Evolutionary conservation across 257 asterid genomes (phyloP), one percentile per base, ranked within the genome.

Genomic region (Galeopsis tetrahit): DNA sequence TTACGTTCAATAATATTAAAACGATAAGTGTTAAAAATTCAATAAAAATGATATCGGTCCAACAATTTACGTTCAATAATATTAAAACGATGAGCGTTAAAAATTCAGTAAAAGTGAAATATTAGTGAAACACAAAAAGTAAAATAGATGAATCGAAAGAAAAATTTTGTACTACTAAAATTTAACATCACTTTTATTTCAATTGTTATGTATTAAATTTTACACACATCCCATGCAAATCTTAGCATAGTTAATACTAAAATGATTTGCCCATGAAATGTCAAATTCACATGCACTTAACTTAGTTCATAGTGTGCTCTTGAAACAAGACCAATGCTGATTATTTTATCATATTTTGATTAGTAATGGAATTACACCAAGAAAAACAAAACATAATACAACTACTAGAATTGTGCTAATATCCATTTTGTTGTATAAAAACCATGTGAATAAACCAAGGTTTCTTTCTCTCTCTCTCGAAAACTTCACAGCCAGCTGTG

Each of bases 401-500:
- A n/a, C n/a, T n/a, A n/a, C n/a, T 39, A 72, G 40, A 69, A 69
- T 73, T 57, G 32, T 35, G 52, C 44, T 46, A 32, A 75, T 36
- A 59, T 60, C 11, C 73, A 69, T 44, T 68, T 61, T 15, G n/a
- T 43, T 60, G 68, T 42, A 64, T 61, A 35, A 40, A 72, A 80
- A 63, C 70, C 75, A 60, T 48, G 56, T 85, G 97, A 80, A 67
- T 62, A 82, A 81, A 79, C 73, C 91, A 68, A 84, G 77, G 87
- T 48, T 34, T 63, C 78, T 59, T 39, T 28, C 46, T 42, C 32
- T 42, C 64, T 17, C 83, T 84, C 96, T 89, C 76, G 96, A 69
- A 79, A 84, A 48, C 46, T 81, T 83, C 98, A 88, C 87, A 55
- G 42, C 85, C 84, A 84, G 92, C n/a, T n/a, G n/a, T n/a, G n/a